Conservation (phyloP, 108 stramenopile genomes). For the Aurantiochytrium sp. region DNA sequence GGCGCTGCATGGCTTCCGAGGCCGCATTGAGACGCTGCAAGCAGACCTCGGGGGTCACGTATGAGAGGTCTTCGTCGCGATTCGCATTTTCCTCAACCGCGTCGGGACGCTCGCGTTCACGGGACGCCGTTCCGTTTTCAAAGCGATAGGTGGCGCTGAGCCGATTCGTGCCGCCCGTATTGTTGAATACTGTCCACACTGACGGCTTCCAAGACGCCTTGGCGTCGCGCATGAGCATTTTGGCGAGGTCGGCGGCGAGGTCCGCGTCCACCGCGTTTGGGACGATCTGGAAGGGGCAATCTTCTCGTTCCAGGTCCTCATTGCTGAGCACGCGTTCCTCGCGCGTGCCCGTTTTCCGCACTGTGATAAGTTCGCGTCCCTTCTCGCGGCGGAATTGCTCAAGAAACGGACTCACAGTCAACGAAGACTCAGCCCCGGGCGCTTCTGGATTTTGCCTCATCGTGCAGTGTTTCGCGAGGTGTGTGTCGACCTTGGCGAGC, state of each 20-base stretch:
- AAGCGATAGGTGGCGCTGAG: not conserved
- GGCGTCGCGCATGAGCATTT: not conserved
- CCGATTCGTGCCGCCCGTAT: not conserved
- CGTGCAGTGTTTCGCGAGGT: not conserved
- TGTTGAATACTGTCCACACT: not conserved
- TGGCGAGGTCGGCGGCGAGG: not conserved
- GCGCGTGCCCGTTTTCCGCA: too few species aligned
- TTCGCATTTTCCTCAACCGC: not conserved
- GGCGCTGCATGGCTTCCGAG: not conserved
- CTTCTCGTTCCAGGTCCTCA: not conserved
- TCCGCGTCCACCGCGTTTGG: not conserved
- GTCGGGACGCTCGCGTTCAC: not conserved
- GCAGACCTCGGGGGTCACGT: not conserved
- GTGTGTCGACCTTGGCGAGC: not conserved
- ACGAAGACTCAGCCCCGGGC: too few species aligned
- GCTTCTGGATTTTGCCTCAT: too few species aligned
- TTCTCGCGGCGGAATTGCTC: not conserved
- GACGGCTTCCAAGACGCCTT: not conserved
- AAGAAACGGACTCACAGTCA: too few species aligned
- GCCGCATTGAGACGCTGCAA: not conserved
- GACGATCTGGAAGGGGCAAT: not conserved
- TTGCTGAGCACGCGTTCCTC: too few species aligned
- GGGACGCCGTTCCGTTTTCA: not conserved
- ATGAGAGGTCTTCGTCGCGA: not conserved
- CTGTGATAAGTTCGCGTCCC: not conserved